Base-by-base conservation (phyloP, 768 basidiomycete species). In the Kwoniella mangroviensis region DNA sequence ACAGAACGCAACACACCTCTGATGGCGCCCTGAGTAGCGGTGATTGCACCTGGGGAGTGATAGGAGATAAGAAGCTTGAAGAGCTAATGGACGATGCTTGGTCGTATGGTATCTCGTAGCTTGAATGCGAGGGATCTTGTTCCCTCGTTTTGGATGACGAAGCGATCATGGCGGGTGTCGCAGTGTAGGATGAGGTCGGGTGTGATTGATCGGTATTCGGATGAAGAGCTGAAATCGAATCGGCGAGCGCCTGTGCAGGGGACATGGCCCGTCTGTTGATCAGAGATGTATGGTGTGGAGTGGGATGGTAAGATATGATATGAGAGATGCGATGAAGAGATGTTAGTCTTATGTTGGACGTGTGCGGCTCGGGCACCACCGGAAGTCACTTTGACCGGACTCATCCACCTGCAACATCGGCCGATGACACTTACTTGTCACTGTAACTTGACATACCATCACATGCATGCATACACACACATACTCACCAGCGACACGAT, bases 1-100 rank as follows among this genome's bases (percentile, higher is more conserved):
- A n/a, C n/a, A n/a, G n/a, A n/a, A n/a, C n/a, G n/a, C n/a, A n/a
- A n/a, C n/a, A n/a, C n/a, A n/a, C 77, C 68, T 78, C 77, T 7
- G 68, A 57, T 4, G 77, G 77, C 26, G 69, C 51, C 43, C 70
- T 59, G 26, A 78, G 19, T n/a, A 78, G 64, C 2, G 68, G 67
- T 11, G 70, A 71, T 28, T 67, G 65, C 17, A 61, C 11, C 42
- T 71, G 70, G 4, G 70, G 70, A 12, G 59, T 57, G 13, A 63
- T 21, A 34, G 68, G 68, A 1, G 41, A 67, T n/a, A 51, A 17
- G 49, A 43, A 28, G 24, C 22, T 26, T 1, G 66, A 67, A 0
- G 57, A 45, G 5, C 49, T 54, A 24, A 5, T 60, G 11, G 41
- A 4, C 22, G 63, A 11, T 7, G 53, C n/a, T 43, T 15, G 19